Base-by-base conservation (phyloP, 2,329 filamentous ascomycete species). In the Colletotrichum zoysiae region DNA sequence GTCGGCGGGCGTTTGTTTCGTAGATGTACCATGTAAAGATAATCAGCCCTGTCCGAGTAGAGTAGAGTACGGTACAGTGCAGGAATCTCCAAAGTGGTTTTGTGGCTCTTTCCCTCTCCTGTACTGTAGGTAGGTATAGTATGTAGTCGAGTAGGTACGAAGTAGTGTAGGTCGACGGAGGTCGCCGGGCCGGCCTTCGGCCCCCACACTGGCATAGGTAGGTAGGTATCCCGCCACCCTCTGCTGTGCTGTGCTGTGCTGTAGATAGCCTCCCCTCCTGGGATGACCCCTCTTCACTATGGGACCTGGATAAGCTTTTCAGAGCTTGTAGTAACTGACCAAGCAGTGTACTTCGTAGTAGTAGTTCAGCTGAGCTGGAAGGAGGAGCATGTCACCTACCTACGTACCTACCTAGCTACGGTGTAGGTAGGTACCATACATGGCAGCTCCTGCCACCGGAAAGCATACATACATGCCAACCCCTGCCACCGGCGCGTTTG, bases 31-130 rank as follows among this genome's bases (percentile, higher is more conserved):
- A 4, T 62, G 14, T 40, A 62, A 40, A 62, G 30, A 62, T 33
- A 53, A 33, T 63, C 26, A 23, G 42, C 26, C 58, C 50, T 60
- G 42, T 16, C 40, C 16, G 38, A 14, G 12, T 40, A 26, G 11
- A 14, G 38, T 14, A 40, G 12, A 35, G 26, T 30, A 30, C 30
- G 4, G 9, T 40, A 42, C 40, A 71, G 69, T 68, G 69, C 69
- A 71, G 69, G 69, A 71, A 71, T 35, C n/a, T 68, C 11, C 44
- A 71, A 58, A 71, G 69, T 71, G 69, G 30, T 48, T 57, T 48
- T 57, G 64, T 71, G 68, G 68, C 5, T 18, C 40, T 42, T 16
- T 42, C 14, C 18, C 5, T 16, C 14, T 18, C 26, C 46, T 42
- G 33, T 48, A 35, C 33, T 35, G 5, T 8, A 26, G n/a, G n/a